Percentiles rank a stretch among this genome's conserved stretches.
Conservation (phyloP, 2,329 filamentous ascomycete genomes). For the Pyricularia sp. region DNA sequence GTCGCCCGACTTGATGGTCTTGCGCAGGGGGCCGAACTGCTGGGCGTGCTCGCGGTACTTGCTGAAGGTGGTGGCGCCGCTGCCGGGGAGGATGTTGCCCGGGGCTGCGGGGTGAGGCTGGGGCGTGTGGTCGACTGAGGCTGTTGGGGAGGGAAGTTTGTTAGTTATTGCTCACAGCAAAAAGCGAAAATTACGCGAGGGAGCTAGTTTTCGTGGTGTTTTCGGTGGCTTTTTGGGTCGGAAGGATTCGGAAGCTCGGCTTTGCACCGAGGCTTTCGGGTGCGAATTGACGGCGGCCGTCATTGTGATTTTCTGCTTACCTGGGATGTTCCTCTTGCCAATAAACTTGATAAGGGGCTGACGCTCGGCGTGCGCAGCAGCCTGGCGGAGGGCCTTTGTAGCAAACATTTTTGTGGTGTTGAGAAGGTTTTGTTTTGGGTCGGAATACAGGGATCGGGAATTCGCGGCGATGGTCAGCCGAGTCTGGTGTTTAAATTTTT, state of each 20-base stretch:
- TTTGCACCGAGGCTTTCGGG: neutral
- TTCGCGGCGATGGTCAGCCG: neutral
- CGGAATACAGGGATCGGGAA: neutral
- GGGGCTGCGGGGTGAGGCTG: conserved; percentile 66
- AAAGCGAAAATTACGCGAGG: too few relatives aligned
- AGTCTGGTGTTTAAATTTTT: neutral
- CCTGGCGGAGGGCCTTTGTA: conserved; percentile 48
- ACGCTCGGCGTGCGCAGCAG: conserved; percentile 49
- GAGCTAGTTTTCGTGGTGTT: neutral
- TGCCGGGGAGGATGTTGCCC: conserved; percentile 49
- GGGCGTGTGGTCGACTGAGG: conserved; percentile 62
- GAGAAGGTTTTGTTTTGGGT: neutral
- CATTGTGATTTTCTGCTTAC: conserved; percentile 27
- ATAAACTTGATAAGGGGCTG: conserved; percentile 54
- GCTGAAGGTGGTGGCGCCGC: conserved; percentile 54
- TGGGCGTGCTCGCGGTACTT: conserved; percentile 69
- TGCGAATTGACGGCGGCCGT: neutral
- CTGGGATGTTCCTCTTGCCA: conserved; percentile 48
- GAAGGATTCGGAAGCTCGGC: neutral
- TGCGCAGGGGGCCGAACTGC: conserved; percentile 67
- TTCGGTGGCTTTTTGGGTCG: neutral
- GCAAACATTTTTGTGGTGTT: conserved; percentile 36
- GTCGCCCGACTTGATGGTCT: conserved; percentile 33
- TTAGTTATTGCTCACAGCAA: neutral
- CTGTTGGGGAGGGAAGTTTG: conserved; percentile 27